Evolutionary conservation across 371 early-diverging fungal genomes (phyloP).

Genomic region (Mortierella sp.): DNA sequence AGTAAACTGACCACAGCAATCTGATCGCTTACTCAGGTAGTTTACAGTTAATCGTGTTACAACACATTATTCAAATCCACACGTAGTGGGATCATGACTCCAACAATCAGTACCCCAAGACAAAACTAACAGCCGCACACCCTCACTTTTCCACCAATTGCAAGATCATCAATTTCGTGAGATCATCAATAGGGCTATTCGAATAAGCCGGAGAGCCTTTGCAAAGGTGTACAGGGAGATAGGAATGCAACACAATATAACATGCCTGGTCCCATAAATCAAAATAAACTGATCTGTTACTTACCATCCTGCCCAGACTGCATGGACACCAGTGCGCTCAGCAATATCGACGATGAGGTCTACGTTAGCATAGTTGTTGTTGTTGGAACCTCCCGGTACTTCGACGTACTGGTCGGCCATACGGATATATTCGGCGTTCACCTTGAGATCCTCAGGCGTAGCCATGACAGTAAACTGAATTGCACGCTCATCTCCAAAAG

Average conservation of each 20-base stretch:
- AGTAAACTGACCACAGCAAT: neutral
- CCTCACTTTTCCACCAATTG: neutral
- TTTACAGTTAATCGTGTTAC: no score
- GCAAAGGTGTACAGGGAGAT: neutral
- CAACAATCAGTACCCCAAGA: no score
- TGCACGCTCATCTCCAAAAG: constrained; percentile 95
- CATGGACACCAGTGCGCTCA: constrained; percentile 93
- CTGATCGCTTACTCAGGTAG: neutral
- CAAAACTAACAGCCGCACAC: neutral
- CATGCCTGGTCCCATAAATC: neutral
- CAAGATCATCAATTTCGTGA: neutral
- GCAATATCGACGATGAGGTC: constrained; percentile 98
- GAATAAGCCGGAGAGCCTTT: no score
- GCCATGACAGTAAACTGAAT: constrained; percentile 99
- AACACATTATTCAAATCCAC: no score
- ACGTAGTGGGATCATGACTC: no score
- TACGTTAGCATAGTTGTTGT: constrained; percentile 99
- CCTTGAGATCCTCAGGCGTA: constrained; percentile 96
- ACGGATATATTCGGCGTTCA: constrained; percentile 98
- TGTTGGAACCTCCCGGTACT: constrained; percentile 96
- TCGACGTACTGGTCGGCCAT: constrained; percentile 98
- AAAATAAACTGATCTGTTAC: constrained; percentile 1
- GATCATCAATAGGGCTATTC: neutral
- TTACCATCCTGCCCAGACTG: constrained; percentile 69
- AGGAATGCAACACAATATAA: neutral